These are phyloP conservation scores for Aspergillus pseudoviridinutans DNA, from an alignment of 2,329 filamentous ascomycete genomes.

Conservation along the genomic window DNA sequence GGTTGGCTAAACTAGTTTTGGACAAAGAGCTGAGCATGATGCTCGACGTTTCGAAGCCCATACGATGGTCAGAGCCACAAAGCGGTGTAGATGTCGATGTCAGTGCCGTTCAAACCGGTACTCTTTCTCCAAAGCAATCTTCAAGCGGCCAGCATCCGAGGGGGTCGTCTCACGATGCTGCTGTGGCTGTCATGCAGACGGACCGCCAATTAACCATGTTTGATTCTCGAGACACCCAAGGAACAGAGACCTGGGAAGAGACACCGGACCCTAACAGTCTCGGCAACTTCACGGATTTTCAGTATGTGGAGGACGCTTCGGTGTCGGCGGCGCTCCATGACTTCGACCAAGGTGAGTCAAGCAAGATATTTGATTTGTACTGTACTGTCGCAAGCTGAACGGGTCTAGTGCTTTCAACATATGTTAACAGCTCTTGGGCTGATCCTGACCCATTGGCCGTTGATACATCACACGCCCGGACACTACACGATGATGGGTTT, in stretches of 20 bases:
- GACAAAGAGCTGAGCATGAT: constrained; percentile 21
- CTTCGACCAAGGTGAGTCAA: constrained; percentile 17
- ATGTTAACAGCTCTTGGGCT: not conserved
- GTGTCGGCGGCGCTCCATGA: constrained; percentile 17
- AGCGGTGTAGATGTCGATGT: not conserved
- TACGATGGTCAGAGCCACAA: not conserved
- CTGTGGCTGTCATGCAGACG: not conserved
- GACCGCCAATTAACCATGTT: not conserved
- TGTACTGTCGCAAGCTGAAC: not conserved
- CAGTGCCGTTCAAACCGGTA: not conserved
- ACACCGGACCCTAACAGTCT: not conserved
- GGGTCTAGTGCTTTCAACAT: not conserved
- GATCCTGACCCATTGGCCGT: not conserved
- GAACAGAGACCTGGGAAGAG: not conserved
- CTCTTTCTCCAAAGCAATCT: not conserved
- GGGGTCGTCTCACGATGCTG: not conserved
- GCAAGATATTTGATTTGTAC: not conserved
- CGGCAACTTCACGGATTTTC: not conserved
- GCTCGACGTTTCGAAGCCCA: constrained; percentile 6
- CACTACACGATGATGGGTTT: constrained; percentile 6
- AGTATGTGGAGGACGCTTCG: constrained; percentile 12
- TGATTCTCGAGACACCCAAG: not conserved
- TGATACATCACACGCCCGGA: not conserved
- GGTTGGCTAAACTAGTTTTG: constrained; percentile 14
- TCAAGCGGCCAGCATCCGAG: not conserved